Conservation (phyloP, 306 rosid genomes). For the Castanea sativa region DNA sequence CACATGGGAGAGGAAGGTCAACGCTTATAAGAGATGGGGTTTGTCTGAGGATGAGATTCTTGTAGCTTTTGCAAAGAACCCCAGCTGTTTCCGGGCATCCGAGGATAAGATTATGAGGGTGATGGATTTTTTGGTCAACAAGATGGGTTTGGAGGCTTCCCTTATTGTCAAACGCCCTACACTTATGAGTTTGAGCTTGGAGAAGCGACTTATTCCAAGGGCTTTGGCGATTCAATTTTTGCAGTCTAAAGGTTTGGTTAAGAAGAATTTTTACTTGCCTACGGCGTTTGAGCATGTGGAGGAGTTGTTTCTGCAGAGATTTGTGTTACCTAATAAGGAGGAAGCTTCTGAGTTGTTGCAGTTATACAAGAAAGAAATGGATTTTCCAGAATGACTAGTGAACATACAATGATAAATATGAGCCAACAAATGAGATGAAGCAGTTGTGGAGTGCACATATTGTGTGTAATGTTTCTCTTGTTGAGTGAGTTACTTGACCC, state of each 20-base stretch:
- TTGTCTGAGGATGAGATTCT: constrained; percentile 40
- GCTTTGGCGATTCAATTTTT: constrained; percentile 25
- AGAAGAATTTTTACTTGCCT: constrained; percentile 2
- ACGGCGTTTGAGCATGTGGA: background rate
- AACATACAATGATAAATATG: background rate
- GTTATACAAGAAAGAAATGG: constrained; percentile 20
- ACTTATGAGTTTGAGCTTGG: constrained; percentile 26
- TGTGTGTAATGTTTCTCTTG: too few species aligned
- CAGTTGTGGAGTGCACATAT: background rate
- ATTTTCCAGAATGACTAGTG: background rate
- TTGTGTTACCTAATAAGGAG: constrained; percentile 16
- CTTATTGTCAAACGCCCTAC: background rate
- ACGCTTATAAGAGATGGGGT: constrained; percentile 52
- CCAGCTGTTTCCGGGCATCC: constrained; percentile 35
- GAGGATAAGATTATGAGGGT: constrained; percentile 30
- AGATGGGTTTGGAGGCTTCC: constrained; percentile 27
- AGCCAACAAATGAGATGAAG: background rate
- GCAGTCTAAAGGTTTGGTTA: constrained; percentile 28
- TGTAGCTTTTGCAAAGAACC: constrained; percentile 35
- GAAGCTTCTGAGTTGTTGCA: constrained; percentile 27
- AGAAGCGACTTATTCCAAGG: constrained; percentile 47
- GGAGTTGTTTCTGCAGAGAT: constrained; percentile 12
- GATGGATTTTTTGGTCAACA: constrained; percentile 43
- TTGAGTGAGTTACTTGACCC: background rate
- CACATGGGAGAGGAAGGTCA: constrained; percentile 40